Base-by-base conservation (phyloP, 257 asterid genomes). In the Lithospermum erythrorhizon region DNA sequence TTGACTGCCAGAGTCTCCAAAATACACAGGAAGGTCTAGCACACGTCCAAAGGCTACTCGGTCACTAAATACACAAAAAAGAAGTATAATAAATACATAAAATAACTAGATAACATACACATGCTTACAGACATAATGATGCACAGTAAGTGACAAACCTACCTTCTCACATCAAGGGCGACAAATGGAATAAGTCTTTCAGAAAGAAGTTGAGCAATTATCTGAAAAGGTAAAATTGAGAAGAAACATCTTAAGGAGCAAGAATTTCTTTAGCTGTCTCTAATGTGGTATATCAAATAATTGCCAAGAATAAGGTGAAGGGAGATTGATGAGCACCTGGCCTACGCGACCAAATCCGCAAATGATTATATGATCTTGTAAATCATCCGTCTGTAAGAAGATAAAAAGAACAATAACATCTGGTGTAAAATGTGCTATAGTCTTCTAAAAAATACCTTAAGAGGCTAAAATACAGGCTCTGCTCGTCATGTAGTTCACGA, bases 261-360 rank as follows among this genome's bases (percentile, higher is more conserved):
- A 35, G 45, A 35, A 0, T 41, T 14, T 14, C 0, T 37, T 41
- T 13, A 41, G 49, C 49, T 41, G 49, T 18, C 49, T 13, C 5
- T 7, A 37, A 37, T 37, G 3, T 41, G 49, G 3, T 41, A 41
- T 3, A 13, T 41, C 17, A 41, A 14, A 2, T 41, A 41, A 23
- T 53, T 20, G 55, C 68, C 20, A 55, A 64, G 52, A 16, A 60
- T 53, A 60, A 48, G 61, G 49, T 17, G 60, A 25, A n/a, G 49
- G 49, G 49, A 63, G 49, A 62, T 57, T 9, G 58, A 19, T 57
- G 5, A 54, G 52, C 75, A 89, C 99, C 99, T 93, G 99, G 75
- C 99, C 97, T 70, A 89, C 99, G 49, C 99, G 99, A 74, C 99
- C 99, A 78, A 93, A 93, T 59, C 99, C 99, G 68, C 99, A 93